A percentile compares a stretch with the other conserved stretches of the same genome.
These are phyloP conservation scores for rapeseed (Brassica napus) DNA, from an alignment of 345 rosid genomes.

Conservation along the genomic window DNA sequence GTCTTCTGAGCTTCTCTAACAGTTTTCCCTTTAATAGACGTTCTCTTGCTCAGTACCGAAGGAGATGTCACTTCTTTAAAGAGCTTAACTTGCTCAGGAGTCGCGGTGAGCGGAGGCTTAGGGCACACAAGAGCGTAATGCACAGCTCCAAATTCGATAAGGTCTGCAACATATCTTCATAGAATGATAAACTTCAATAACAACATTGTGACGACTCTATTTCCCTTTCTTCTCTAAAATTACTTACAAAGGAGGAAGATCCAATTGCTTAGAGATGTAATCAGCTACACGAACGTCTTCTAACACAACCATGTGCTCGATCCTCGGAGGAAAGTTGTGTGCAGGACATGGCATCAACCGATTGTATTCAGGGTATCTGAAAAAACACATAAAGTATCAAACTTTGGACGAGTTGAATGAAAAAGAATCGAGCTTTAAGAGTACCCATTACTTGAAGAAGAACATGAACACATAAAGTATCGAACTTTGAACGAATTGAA, in stretches of 20 bases:
- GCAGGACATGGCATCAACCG: constrained; percentile 81
- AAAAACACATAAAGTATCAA: constrained; percentile 10
- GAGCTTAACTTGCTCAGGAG: constrained; percentile 60
- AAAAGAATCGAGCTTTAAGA: neutral
- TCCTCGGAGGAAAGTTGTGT: constrained; percentile 59
- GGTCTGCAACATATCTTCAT: constrained; percentile 97
- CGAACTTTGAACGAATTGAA: neutral
- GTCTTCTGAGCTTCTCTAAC: constrained; percentile 90
- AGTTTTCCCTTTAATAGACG: constrained; percentile 82
- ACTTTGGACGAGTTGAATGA: neutral
- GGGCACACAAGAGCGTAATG: constrained; percentile 95
- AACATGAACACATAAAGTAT: constrained; percentile 1
- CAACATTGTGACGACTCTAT: neutral
- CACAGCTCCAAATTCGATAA: constrained; percentile 87
- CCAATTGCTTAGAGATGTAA: constrained; percentile 57
- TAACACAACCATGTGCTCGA: constrained; percentile 81
- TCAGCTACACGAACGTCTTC: constrained; percentile 64
- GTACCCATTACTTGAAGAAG: too few species aligned
- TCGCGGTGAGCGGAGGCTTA: constrained; percentile 80
- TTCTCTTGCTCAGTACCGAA: constrained; percentile 58
- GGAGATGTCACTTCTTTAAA: constrained; percentile 73
- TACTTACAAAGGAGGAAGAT: constrained; percentile 89
- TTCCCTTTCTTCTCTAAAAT: neutral
- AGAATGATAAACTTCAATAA: constrained; percentile 47
- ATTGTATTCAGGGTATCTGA: constrained; percentile 63